These are phyloP conservation scores for Hibiscus mutabilis DNA, from an alignment of 345 rosid genomes.

Conservation along the genomic window DNA sequence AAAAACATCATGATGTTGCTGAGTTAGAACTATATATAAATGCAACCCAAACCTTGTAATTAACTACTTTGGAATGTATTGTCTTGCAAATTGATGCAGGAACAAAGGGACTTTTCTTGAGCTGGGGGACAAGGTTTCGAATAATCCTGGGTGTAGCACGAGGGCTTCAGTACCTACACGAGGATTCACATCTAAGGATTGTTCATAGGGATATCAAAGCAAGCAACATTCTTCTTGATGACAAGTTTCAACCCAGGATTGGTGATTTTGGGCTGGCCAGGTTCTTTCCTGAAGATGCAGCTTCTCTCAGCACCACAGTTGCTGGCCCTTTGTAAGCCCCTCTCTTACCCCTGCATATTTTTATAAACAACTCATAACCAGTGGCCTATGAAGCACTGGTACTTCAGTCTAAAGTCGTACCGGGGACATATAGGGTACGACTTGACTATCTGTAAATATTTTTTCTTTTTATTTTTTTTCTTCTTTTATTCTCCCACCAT, in stretches of 20 bases:
- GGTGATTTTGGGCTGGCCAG: slow-evolving; percentile 70
- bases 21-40: not conserved
- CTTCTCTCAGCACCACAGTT: slow-evolving; percentile 55
- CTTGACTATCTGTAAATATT: not conserved
- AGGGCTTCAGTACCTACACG: slow-evolving; percentile 59
- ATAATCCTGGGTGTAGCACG: slow-evolving; percentile 61
- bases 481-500: no score
- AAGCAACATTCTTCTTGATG: slow-evolving; percentile 69
- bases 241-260: slow-evolving; percentile 49
- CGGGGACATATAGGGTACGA: no score
- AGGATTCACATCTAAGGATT: slow-evolving; percentile 54
- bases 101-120: slow-evolving; percentile 28
- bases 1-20: not conserved
- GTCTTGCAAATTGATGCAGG: slow-evolving; percentile 23
- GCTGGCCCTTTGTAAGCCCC: slow-evolving; percentile 64
- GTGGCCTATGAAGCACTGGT: no score
- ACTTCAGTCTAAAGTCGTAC: no score
- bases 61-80: not conserved
- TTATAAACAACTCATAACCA: slow-evolving; percentile 2
- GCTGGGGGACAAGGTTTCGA: slow-evolving; percentile 45
- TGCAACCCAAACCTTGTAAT: not conserved
- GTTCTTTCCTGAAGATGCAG: slow-evolving; percentile 69
- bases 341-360: not conserved
- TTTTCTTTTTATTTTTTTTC: no score
- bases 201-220: slow-evolving; percentile 70